Conservation (phyloP, 1,284 basidiomycete species). For the Rugosomyces carneus region DNA sequence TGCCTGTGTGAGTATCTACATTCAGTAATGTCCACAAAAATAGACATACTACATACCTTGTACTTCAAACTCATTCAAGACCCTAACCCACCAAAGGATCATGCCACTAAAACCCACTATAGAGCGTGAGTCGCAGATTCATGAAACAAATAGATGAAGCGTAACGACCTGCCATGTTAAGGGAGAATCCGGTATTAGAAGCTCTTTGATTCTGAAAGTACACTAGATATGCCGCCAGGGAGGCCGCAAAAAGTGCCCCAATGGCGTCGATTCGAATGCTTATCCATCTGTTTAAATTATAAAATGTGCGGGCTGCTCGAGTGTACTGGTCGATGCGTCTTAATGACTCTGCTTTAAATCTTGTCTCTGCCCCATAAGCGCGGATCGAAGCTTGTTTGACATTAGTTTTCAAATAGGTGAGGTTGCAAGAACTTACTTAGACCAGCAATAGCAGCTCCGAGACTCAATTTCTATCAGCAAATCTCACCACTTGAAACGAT, state of each 20-base stretch:
- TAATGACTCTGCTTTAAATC: slow-evolving; percentile 30
- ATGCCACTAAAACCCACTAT: slow-evolving; percentile 47
- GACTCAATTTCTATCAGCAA: slow-evolving; percentile 23
- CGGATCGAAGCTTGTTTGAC: slow-evolving; percentile 49
- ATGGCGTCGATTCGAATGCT: slow-evolving; percentile 35
- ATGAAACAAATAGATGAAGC: background rate
- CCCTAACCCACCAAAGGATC: slow-evolving; percentile 49
- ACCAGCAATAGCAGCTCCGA: slow-evolving; percentile 63
- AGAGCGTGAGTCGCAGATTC: background rate
- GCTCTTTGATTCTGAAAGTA: slow-evolving; percentile 36
- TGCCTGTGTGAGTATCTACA: slow-evolving; percentile 25
- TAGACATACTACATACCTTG: slow-evolving; percentile 30
- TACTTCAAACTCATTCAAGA: slow-evolving; percentile 56
- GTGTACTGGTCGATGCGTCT: slow-evolving; percentile 35
- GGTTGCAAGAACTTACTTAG: slow-evolving; percentile 37
- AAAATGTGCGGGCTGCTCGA: slow-evolving; percentile 32
- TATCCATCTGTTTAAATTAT: slow-evolving; percentile 41
- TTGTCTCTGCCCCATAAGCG: slow-evolving; percentile 35
- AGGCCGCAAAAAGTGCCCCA: slow-evolving; percentile 46
- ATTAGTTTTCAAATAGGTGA: slow-evolving; percentile 5
- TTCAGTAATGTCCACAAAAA: background rate
- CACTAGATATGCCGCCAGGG: slow-evolving; percentile 48
- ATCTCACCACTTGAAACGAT: background rate
- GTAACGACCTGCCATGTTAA: slow-evolving; percentile 40
- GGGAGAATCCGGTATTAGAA: slow-evolving; percentile 48